Base-by-base conservation (phyloP, 345 rosid genomes). In the Mallotus nudiflorus region DNA sequence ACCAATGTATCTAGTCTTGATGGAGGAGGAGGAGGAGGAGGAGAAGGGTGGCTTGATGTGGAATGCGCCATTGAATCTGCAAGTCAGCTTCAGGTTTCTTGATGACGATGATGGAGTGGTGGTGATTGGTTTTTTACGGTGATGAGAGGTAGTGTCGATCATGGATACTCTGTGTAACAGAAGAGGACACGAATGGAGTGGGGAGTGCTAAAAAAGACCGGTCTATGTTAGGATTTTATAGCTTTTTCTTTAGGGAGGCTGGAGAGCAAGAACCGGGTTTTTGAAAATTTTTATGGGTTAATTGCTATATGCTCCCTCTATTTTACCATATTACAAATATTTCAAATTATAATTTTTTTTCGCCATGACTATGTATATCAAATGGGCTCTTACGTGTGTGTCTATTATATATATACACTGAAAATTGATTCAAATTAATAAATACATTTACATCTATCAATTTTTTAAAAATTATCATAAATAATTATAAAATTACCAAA, bases 51-150 rank as follows among this genome's bases (percentile, higher is more conserved):
- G 76, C 9, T 69, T 68, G 39, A 55, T 62, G 28, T 19, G 57
- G 66, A 78, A 68, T 3, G 66, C 70, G 44, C 85, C 85, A 48
- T 70, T 70, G 74, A 78, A 82, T 48, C 82, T 82, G 74, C 82
- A 82, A 16, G 78, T 56, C 3, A 82, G 69, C 68, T 78, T 78
- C 50, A 75, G 65, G 53, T 57, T 75, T 25, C 73, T 70, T 33
- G 65, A 61, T 5, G 16, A 0, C 0, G 29, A 1, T 7, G 29
- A 0, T 19, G 65, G 2, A 18, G 48, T 37, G 49, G 48, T 3
- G 46, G 48, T 39, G 48, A 19, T 35, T 2, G 31, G 31, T 39
- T 62, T 62, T 27, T 14, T 44, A 6, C 66, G 31, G 31, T 20
- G 29, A 60, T 28, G 65, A 20, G 65, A 37, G 2, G 28, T 46